phyloP scores from a whole-genome alignment of 345 rosid species.

The Cardamine chenopodiifolia region DNA sequence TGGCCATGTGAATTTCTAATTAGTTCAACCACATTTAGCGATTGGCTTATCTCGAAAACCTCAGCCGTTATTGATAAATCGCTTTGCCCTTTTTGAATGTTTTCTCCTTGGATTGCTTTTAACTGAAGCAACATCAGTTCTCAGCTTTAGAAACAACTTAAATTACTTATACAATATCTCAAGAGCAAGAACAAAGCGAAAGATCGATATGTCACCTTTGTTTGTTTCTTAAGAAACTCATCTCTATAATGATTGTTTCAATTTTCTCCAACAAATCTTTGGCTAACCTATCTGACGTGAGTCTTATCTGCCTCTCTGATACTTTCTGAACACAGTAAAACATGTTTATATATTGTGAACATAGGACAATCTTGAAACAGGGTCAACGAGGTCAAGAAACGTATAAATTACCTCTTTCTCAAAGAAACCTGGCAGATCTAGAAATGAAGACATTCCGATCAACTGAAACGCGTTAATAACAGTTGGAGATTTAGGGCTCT shows the following conservation, averaged over 20 bases:
- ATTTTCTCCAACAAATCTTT: slow-evolving; percentile 70
- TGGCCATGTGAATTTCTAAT: slow-evolving; percentile 69
- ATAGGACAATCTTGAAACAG: slow-evolving; percentile 12
- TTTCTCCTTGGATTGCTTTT: slow-evolving; percentile 64
- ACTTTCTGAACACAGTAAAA: slow-evolving; percentile 50
- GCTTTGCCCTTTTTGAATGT: slow-evolving; percentile 28
- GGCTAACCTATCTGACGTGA: slow-evolving; percentile 66
- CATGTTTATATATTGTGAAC: background rate
- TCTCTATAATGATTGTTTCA: slow-evolving; percentile 55
- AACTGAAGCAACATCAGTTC: slow-evolving; percentile 48
- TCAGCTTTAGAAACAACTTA: background rate
- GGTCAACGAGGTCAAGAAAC: slow-evolving; percentile 5
- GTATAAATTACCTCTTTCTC: slow-evolving; percentile 66
- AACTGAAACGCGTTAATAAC: slow-evolving; percentile 83
- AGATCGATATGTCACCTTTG: slow-evolving; percentile 49
- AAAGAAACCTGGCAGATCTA: slow-evolving; percentile 88
- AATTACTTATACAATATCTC: slow-evolving; percentile 3
- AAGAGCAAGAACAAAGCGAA: background rate
- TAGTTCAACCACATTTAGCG: slow-evolving; percentile 69
- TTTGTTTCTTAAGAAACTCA: slow-evolving; percentile 86
- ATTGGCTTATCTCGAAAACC: slow-evolving; percentile 79
- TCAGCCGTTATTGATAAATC: slow-evolving; percentile 71
- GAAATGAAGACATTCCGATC: slow-evolving; percentile 90
- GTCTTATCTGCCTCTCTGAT: slow-evolving; percentile 81
- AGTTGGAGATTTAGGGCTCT: slow-evolving; percentile 49